Conservation (phyloP, 83 land plant species). For the Picea abies region DNA sequence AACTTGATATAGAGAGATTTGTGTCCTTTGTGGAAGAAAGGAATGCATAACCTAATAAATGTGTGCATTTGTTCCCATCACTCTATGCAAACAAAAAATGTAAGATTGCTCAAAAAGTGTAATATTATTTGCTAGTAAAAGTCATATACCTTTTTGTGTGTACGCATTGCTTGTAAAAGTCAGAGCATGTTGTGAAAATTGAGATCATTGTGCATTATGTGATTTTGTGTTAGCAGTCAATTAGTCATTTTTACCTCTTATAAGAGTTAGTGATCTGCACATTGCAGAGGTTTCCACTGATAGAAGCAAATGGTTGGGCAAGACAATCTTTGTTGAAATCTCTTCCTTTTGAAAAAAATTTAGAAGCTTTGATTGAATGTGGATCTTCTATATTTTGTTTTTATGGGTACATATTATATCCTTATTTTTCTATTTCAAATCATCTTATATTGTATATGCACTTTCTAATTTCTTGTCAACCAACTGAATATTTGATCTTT, state of each 20-base stretch:
- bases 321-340: conserved; percentile 84
- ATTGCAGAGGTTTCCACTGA: background rate
- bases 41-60: no score
- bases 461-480: background rate
- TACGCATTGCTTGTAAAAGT: background rate
- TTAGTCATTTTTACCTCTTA: background rate
- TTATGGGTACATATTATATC: conserved; percentile 55
- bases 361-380: conserved; percentile 90
- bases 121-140: no score
- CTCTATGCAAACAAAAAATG: no score
- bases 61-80: no score
- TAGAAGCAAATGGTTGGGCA: conserved; percentile 58
- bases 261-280: background rate
- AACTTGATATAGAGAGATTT: background rate
- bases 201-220: background rate
- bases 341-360: conserved; percentile 84
- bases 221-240: background rate
- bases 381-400: conserved; percentile 74
- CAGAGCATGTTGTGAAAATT: background rate
- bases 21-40: no score
- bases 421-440: background rate
- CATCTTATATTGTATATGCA: background rate
- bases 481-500: background rate
- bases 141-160: no score
- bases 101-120: no score